Base-by-base conservation (phyloP, 495 filamentous ascomycete species). In the Aeminium ludgeri region DNA sequence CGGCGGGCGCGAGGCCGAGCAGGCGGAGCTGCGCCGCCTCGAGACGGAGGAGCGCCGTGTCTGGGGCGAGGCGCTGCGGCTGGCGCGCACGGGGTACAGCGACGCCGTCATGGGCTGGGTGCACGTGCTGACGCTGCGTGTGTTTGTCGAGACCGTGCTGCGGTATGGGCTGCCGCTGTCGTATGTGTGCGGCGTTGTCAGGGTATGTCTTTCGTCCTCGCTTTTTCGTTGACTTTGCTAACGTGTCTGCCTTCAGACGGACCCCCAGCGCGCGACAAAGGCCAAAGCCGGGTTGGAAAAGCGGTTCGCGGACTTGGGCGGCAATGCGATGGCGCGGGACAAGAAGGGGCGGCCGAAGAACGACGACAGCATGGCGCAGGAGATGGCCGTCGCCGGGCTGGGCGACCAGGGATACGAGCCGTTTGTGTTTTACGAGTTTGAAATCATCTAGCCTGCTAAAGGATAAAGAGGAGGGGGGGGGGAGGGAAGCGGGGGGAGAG, bases 341-440 rank as follows among this genome's bases (percentile, higher is more conserved):
- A 95, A 92, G 67, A 86, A 86, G 60, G 89, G 89, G 7, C 74
- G 80, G 34, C 72, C 86, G 43, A 81, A 78, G 51, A 84, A 86
- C 54, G 86, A 96, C 53, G 87, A 96, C 58, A 62, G 72, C 19
- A 57, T 74, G 37, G 76, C 78, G 20, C 76, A 72, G 30, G 85
- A 93, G 43, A 83, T 91, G 71, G 80, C 82, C 29, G 73, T 71
- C 1, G 68, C 60, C 2, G 79, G 74, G 27, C 77, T 82, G 45
- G 65, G 67, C 1, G 75, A 73, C 34, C 72, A 73, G 45, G 89
- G 94, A 54, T 97, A 95, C 63, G 84, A 84, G 42, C 76, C 89
- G 20, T 97, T 91, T 63, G 91, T 95, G 57, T 95, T 83, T 64
- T 97, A 95, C 62, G 84, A 94, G 51, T 86, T 95, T 57, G 80